Evolutionary conservation across 768 basidiomycete genomes (phyloP), one percentile per base, ranked within the genome.

Genomic region (Trametes cinnabarina): DNA sequence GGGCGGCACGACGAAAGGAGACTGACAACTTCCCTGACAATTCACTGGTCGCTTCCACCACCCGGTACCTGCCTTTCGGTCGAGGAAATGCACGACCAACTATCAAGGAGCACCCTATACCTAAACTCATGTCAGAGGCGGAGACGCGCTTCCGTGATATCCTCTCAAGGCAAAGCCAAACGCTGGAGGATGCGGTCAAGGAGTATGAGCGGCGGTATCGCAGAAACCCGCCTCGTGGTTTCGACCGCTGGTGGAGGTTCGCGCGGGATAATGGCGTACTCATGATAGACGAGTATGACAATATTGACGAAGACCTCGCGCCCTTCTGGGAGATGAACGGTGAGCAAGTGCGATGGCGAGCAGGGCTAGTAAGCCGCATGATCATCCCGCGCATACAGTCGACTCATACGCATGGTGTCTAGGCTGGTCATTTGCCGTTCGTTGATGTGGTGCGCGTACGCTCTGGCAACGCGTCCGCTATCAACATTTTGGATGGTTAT

Each of bases 261-360:
- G 90, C 87, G 14, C 74, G 80, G 69, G 76, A 83, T 55, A 82
- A 92, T 71, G 73, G 82, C 6, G 86, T 91, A 46, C 82, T 85
- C 65, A 83, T 98, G 73, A 77, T 90, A 4, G 96, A 98, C 71
- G 96, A 98, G 69, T 98, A 93, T 66, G 92, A 92, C 58, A 79
- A 81, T 4, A 78, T 96, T n/a, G 68, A 82, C 32, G 77, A 80
- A 51, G 96, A 98, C 69, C 73, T 99, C 48, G 83, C 79, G 22
- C 94, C 95, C 1, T 98, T 94, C 71, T 93, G 89, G 86, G 71
- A 79, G 8, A 67, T 97, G 35, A 76, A 80, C 7, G 88, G 90
- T 0, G 80, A 77, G 54, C 92, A 96, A 68, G 67, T 97, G 35
- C 76, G 92, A 62, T 71, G 81, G 57, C 76, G 92, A 34, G 77